Evolutionary conservation across 2,329 filamentous ascomycete species (phyloP).

Genomic region (Madurella mycetomatis): DNA sequence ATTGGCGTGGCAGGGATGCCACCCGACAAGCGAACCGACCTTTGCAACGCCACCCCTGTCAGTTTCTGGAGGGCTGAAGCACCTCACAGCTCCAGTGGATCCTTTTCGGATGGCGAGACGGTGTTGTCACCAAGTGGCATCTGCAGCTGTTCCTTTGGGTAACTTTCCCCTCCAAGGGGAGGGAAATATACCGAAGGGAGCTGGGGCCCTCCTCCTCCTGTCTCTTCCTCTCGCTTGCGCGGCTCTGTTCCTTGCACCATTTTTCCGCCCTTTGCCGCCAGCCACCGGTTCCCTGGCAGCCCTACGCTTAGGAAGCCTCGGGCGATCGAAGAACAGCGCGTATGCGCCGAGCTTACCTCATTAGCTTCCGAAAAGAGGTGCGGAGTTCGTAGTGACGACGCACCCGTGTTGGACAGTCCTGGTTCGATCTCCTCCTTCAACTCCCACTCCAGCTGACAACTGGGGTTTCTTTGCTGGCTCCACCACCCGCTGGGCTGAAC

Average conservation of each 20-base stretch:
- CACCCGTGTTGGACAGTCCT: no score
- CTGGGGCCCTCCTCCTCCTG: background rate
- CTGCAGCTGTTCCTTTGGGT: slow-evolving; percentile 5
- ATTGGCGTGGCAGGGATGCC: slow-evolving; percentile 4
- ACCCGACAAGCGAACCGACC: background rate
- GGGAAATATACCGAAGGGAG: no score
- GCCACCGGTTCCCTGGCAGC: background rate
- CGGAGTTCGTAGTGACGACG: no score
- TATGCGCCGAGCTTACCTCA: background rate
- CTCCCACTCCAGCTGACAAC: background rate
- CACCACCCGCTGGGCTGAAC: slow-evolving; percentile 16
- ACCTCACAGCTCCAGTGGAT: background rate
- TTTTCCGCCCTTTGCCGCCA: background rate
- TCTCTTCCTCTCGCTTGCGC: background rate
- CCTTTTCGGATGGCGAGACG: slow-evolving; percentile 6
- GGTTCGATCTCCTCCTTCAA: no score
- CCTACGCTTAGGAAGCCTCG: background rate
- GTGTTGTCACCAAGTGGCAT: slow-evolving; percentile 1
- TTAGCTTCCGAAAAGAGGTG: no score
- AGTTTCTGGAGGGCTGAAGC: background rate
- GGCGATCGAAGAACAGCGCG: background rate
- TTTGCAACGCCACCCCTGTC: background rate
- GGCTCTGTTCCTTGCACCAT: background rate
- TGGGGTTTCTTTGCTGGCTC: background rate
- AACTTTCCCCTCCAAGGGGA: no score